Base-by-base conservation (phyloP, 495 filamentous ascomycete species). In the Parmelia sp. region DNA sequence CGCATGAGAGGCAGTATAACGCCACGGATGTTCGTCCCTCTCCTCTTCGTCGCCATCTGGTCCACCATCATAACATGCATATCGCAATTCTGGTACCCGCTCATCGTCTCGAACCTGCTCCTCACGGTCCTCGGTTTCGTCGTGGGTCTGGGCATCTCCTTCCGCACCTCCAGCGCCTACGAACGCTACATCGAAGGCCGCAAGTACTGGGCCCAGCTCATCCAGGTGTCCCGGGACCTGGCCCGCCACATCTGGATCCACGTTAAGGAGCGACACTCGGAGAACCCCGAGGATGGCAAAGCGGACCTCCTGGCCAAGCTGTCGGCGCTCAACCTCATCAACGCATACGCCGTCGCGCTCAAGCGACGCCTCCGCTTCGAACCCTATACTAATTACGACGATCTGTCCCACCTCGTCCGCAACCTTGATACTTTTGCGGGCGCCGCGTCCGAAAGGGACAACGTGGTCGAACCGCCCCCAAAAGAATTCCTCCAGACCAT, bases 351-450 rank as follows among this genome's bases (percentile, higher is more conserved):
- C 37, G 80, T 90, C 11, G 74, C 90, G 1, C 79, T 93, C 58
- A 95, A 93, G 72, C 91, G 93, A 77, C 87, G 85, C 71, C 83
- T 96, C n/a, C 89, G 91, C 31, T 92, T 92, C 71, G 90, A 96
- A 70, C 89, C 90, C 0, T 91, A 89, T 73, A 84, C 88, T 27
- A 85, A 86, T 62, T 93, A 95, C 70, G 80, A 80, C 11, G 88
- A 90, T 69, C 76, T 90, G 14, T 66, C 75, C 8, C 77, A 78
- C 23, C 73, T 89, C 6, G 78, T 89, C 9, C 71, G 75, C 12
- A 81, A 88, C 67, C 81, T 90, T 31, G 77, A 85, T 63, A 89
- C 85, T 0, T 92, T 89, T 56, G 90, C 91, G 45, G 85, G 82
- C 66, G 76, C 80, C 1, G 91, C 90, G 4, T 85, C 85, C 55